phyloP scores from a whole-genome alignment of 352 stramenopile genomes.

The Globisporangium cystogenes region DNA sequence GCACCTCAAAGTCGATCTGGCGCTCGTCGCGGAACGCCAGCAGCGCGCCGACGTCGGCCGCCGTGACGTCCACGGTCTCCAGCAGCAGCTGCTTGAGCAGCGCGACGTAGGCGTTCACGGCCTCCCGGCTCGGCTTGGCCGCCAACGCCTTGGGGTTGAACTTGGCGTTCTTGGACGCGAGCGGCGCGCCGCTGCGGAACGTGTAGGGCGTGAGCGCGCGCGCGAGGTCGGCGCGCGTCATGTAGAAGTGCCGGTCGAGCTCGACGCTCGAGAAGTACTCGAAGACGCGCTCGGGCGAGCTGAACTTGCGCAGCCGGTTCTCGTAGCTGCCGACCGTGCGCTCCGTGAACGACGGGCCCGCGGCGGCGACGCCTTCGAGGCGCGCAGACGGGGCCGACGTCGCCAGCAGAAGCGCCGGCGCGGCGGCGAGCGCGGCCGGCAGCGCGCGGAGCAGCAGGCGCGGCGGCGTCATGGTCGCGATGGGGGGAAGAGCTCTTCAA shows the following conservation, averaged over 20 bases:
- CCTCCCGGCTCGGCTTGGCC: conserved; percentile 34
- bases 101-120: conserved; percentile 46
- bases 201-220: conserved; percentile 82
- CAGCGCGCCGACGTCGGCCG: conserved; percentile 41
- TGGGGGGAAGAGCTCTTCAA: background rate
- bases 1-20: conserved; percentile 67
- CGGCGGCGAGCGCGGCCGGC: conserved; percentile 14
- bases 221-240: conserved; percentile 79
- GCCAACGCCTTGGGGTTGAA: conserved; percentile 65
- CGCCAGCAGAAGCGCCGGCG: conserved; percentile 4
- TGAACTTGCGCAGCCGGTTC: conserved; percentile 85
- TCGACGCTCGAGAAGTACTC: conserved; percentile 88
- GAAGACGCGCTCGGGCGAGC: conserved; percentile 82
- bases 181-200: conserved; percentile 60
- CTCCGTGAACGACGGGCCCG: conserved; percentile 62
- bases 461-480: background rate
- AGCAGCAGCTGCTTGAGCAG: conserved; percentile 51
- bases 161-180: conserved; percentile 78
- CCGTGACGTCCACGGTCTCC: conserved; percentile 38
- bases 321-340: conserved; percentile 84
- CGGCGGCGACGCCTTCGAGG: conserved; percentile 18
- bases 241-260: conserved; percentile 75
- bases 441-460: conserved; percentile 9
- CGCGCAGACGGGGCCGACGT: background rate
- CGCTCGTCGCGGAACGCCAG: conserved; percentile 51